Percentiles rank a stretch among this genome's conserved stretches.
These are phyloP conservation scores for Amoebophrya sp. DNA, from an alignment of 169 alveolate species.

Conservation along the genomic window DNA sequence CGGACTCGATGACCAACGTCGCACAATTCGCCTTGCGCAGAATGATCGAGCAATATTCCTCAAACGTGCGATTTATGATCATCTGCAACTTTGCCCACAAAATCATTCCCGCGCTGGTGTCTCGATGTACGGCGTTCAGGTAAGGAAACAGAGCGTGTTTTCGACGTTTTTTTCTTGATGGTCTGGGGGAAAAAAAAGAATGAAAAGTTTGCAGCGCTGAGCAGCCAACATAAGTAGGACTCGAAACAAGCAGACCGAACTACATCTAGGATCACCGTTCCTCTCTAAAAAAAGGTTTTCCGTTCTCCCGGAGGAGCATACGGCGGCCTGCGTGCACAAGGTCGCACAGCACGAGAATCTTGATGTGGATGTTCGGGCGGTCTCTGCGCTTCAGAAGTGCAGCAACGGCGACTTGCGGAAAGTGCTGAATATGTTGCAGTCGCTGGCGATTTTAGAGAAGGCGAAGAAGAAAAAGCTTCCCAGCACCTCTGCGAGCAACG, in stretches of 20 bases:
- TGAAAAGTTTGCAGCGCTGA: no score
- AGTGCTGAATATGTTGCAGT: constrained; percentile 64
- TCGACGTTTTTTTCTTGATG: constrained; percentile 33
- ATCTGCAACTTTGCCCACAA: constrained; percentile 73
- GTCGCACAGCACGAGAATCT: constrained; percentile 58
- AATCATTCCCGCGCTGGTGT: constrained; percentile 69
- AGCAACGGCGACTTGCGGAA: constrained; percentile 79
- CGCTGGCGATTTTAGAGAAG: background rate
- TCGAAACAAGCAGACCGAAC: no score
- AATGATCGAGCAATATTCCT: constrained; percentile 66
- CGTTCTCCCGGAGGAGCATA: background rate
- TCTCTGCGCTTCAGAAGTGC: constrained; percentile 55
- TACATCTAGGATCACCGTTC: no score
- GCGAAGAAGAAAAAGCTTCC: no score
- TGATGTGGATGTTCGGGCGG: constrained; percentile 47
- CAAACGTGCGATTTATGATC: constrained; percentile 67
- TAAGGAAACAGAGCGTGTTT: no score
- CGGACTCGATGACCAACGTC: constrained; percentile 46
- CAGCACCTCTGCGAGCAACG: background rate
- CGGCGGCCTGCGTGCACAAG: constrained; percentile 51
- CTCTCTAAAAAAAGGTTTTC: no score
- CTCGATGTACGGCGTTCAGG: constrained; percentile 74
- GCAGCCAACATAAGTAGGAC: constrained; percentile 15
- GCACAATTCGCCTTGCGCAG: constrained; percentile 47
- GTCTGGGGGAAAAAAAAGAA: constrained; percentile 58